Base-by-base conservation (phyloP, 495 filamentous ascomycete species). In the Penicillium fimorum region DNA sequence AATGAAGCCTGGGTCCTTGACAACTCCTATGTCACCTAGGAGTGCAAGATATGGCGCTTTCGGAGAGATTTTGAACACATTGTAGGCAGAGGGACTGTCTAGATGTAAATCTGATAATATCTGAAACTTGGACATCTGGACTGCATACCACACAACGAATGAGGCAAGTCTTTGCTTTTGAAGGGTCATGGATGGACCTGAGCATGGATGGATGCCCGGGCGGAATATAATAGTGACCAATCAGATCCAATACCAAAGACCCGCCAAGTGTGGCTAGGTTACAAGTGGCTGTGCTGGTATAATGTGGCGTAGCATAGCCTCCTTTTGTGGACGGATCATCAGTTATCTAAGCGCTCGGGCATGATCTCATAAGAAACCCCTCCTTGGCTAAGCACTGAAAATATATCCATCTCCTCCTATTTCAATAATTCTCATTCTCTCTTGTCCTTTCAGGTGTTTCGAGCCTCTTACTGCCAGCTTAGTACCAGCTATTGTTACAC, bases 61-160 rank as follows among this genome's bases (percentile, higher is more conserved):
- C 7, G 76, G 72, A 0, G 49, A 40, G 29, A 83, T 75, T 2
- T 73, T 53, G 51, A 80, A 84, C 11, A 66, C 27, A 52, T 78
- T 72, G 61, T 84, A 85, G 20, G 69, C 61, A 24, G 65, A 55
- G 0, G 72, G 69, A 11, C 55, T 66, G 54, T 86, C 80, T 0
- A 86, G 65, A 57, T 85, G 83, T 3, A 86, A 72, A 63, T 86
- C 83, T 0, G 82, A 85, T 27, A 82, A 48, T 25, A 84, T 76
- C 55, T 86, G 84, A 48, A 86, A 54, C 40, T 37, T 33, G 38
- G 54, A 58, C 64, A 67, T 66, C n/a, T 24, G 8, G 29, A 47
- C 13, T 1, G 8, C n/a, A n/a, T n/a, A n/a, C n/a, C n/a, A 5
- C 30, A 32, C 30, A n/a, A 32, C 8, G 45, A 38, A n/a, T 38